Conservation (phyloP, 2,329 filamentous ascomycete genomes). For the Curvularia lunata region DNA sequence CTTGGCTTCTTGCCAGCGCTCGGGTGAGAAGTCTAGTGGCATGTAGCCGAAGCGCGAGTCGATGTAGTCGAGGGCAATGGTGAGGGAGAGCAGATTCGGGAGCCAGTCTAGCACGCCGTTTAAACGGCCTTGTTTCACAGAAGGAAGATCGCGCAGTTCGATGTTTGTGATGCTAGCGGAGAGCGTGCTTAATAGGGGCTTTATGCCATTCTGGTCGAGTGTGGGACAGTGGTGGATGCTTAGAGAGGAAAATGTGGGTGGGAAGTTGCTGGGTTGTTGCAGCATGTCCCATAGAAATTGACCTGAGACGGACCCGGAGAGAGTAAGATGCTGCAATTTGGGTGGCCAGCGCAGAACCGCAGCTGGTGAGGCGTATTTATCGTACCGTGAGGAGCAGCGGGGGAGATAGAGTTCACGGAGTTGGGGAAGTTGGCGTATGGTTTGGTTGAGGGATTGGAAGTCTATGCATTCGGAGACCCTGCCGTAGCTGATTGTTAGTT, state of each 20-base stretch:
- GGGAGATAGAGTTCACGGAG: slow-evolving; percentile 58
- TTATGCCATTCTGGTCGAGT: slow-evolving; percentile 47
- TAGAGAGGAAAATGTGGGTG: slow-evolving; percentile 36
- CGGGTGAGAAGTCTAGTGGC: slow-evolving; percentile 22
- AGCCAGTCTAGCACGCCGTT: slow-evolving; percentile 52
- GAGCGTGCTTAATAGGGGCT: slow-evolving; percentile 47
- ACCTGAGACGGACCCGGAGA: slow-evolving; percentile 54
- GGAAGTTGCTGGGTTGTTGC: slow-evolving; percentile 38
- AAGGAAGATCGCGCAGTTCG: slow-evolving; percentile 51
- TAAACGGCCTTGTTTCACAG: slow-evolving; percentile 47
- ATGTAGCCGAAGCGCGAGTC: slow-evolving; percentile 48
- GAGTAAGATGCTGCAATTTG: slow-evolving; percentile 48
- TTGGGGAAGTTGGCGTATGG: slow-evolving; percentile 54
- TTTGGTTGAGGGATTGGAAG: slow-evolving; percentile 58
- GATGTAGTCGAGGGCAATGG: slow-evolving; percentile 57
- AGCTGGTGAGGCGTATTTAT: slow-evolving; percentile 22
- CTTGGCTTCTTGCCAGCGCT: slow-evolving; percentile 31
- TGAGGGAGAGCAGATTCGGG: slow-evolving; percentile 49
- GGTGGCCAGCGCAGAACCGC: slow-evolving; percentile 52
- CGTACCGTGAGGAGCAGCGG: slow-evolving; percentile 44
- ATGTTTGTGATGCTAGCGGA: slow-evolving; percentile 44
- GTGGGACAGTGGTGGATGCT: slow-evolving; percentile 53
- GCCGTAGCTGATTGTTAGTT: slow-evolving; percentile 2
- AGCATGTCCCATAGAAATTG: slow-evolving; percentile 52
- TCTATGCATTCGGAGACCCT: slow-evolving; percentile 57